Conservation (phyloP, 2,329 filamentous ascomycete species). For the Trichoderma koningii region DNA sequence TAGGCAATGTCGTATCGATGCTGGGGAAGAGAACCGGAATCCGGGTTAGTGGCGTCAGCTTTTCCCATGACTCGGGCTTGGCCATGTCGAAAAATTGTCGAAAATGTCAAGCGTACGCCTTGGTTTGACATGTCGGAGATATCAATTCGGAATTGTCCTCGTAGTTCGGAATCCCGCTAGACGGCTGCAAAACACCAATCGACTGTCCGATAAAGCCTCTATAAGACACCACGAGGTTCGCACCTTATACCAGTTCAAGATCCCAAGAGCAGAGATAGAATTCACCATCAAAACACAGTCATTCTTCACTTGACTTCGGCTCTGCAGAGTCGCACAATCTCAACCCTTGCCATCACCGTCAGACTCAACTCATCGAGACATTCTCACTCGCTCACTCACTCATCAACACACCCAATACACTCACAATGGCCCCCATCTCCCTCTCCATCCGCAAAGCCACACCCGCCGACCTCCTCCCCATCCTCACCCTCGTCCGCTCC, state of each 20-base stretch:
- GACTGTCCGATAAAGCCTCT: background rate
- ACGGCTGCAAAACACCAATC: background rate
- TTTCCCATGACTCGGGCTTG: constrained; percentile 8
- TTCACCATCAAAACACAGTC: background rate
- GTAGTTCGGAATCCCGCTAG: background rate
- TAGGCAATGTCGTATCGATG: too few relatives aligned
- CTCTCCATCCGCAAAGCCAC: constrained; percentile 43
- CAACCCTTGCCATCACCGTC: background rate
- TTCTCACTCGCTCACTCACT: background rate
- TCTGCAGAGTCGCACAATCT: background rate
- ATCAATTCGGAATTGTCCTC: background rate
- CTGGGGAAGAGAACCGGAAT: too few relatives aligned
- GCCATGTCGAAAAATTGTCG: constrained; percentile 20
- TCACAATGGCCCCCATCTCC: constrained; percentile 28
- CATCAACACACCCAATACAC: background rate
- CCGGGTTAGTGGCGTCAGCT: constrained; percentile 9
- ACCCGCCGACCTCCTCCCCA: constrained; percentile 36
- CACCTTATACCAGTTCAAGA: background rate
- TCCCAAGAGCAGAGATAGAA: background rate
- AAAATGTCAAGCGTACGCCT: constrained; percentile 19
- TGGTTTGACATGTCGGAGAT: constrained; percentile 10
- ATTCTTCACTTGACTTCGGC: background rate
- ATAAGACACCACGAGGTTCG: background rate
- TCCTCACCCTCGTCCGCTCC: constrained; percentile 46
- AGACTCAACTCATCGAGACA: background rate